Base-by-base conservation (phyloP, 345 rosid genomes). In the Aethionema arabicum region DNA sequence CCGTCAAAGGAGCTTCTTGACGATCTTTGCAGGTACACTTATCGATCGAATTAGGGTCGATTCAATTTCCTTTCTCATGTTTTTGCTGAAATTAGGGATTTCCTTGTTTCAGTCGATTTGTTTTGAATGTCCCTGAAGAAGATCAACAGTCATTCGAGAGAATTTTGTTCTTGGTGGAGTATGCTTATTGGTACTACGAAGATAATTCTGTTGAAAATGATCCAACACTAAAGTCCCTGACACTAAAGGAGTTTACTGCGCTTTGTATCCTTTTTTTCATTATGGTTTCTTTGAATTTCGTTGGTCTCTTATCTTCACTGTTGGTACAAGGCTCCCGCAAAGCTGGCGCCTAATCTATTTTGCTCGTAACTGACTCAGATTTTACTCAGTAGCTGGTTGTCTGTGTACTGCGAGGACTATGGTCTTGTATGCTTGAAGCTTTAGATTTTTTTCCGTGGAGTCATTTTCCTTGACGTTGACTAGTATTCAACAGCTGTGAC, bases 91-190 rank as follows among this genome's bases (percentile, higher is more conserved):
- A n/a, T 44, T 27, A 29, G 13, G 49, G 47, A 51, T 45, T 47
- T 29, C 42, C 52, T 14, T 61, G 36, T 10, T 67, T 78, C 88
- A 95, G 99, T 81, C 96, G 99, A 45, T 86, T 95, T 71, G 99
- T 95, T 56, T 73, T 90, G 74, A 95, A 90, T 72, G 99, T 95
- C 38, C 99, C 99, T 0, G 82, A 95, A 77, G 99, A 95, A 79
- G 97, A 95, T 61, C 97, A 84, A 55, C 90, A 90, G 66, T 95
- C 99, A 21, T 90, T 95, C 66, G 99, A 95, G 87, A 82, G 97
- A 67, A 86, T 95, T 75, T 71, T 95, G 49, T 95, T 95, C 67
- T 89, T 95, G 2, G 99, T 95, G 69, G 99, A 95, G 81, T 85
- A 79, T 61, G 97, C 99, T 6, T 91, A 95, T 75, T 95, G 99